Evolutionary conservation across 192 early-diverging fungal species (phyloP).

Genomic region (Coemansia sp.): DNA sequence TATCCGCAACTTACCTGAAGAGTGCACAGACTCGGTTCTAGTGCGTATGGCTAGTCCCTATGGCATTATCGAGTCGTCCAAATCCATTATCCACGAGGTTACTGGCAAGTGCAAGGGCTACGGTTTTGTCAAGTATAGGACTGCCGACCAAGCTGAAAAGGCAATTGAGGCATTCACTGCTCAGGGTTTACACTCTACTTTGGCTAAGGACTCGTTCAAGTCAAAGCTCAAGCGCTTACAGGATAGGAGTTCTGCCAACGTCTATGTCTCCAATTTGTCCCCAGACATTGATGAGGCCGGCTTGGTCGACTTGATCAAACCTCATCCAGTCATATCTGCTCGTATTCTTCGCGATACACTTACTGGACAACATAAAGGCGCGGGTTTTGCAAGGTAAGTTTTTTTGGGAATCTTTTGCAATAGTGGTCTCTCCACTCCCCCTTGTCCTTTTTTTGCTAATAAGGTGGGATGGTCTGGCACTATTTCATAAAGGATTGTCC

Average conservation of each 20-base stretch:
- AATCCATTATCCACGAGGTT: slow-evolving; percentile 80
- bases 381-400: slow-evolving; percentile 65
- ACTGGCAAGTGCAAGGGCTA: slow-evolving; percentile 84
- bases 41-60: slow-evolving; percentile 62
- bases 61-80: slow-evolving; percentile 75
- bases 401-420: background rate
- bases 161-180: slow-evolving; percentile 71
- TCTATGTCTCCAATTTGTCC: slow-evolving; percentile 85
- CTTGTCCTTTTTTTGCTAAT: background rate
- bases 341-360: slow-evolving; percentile 71
- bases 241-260: slow-evolving; percentile 72
- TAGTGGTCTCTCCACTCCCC: background rate
- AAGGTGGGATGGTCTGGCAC: background rate
- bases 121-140: slow-evolving; percentile 85
- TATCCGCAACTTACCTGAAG: slow-evolving; percentile 69
- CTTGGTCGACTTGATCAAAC: slow-evolving; percentile 64
- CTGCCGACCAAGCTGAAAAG: slow-evolving; percentile 59
- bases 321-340: slow-evolving; percentile 66
- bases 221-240: slow-evolving; percentile 68
- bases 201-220: slow-evolving; percentile 79
- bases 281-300: slow-evolving; percentile 67
- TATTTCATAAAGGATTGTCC: background rate
- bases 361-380: slow-evolving; percentile 68
- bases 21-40: slow-evolving; percentile 69
- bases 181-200: slow-evolving; percentile 67